phyloP scores from a whole-genome alignment of 1,284 basidiomycete genomes.

The Entoloma clypeatum region DNA sequence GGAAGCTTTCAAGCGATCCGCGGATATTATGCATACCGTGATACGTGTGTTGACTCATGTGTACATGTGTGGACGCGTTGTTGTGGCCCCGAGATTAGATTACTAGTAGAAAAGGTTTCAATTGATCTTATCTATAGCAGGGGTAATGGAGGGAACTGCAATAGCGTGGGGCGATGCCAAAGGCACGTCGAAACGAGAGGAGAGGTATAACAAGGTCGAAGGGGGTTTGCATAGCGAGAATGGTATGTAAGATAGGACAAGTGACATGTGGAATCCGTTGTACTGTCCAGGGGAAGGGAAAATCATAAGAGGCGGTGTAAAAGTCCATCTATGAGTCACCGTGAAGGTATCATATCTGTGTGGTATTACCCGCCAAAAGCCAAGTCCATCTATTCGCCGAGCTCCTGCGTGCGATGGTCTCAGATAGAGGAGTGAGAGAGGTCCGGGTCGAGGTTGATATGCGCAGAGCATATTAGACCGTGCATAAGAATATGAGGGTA shows the following conservation, averaged over 20 bases:
- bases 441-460: slow-evolving; percentile 5
- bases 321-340: slow-evolving; percentile 14
- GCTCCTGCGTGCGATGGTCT: slow-evolving; percentile 4
- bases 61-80: slow-evolving; percentile 30
- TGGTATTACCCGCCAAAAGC: slow-evolving; percentile 11
- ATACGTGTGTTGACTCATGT: slow-evolving; percentile 17
- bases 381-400: not conserved
- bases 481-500: not conserved
- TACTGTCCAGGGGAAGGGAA: slow-evolving; percentile 3
- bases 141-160: too few relatives aligned
- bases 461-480: too few relatives aligned
- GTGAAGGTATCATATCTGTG: slow-evolving; percentile 16
- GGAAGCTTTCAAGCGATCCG: slow-evolving; percentile 5
- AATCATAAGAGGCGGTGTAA: not conserved
- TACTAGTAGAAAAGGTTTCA: too few relatives aligned
- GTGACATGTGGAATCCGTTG: too few relatives aligned
- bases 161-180: slow-evolving; percentile 2
- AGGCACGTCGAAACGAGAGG: too few relatives aligned
- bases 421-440: slow-evolving; percentile 7
- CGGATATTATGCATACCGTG: slow-evolving; percentile 12
- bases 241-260: too few relatives aligned
- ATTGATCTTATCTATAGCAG: not conserved
- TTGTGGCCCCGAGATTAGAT: slow-evolving; percentile 14
- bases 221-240: too few relatives aligned
- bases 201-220: not conserved